Conservation (phyloP, 768 basidiomycete species). For the Lactarius hengduanensis region DNA sequence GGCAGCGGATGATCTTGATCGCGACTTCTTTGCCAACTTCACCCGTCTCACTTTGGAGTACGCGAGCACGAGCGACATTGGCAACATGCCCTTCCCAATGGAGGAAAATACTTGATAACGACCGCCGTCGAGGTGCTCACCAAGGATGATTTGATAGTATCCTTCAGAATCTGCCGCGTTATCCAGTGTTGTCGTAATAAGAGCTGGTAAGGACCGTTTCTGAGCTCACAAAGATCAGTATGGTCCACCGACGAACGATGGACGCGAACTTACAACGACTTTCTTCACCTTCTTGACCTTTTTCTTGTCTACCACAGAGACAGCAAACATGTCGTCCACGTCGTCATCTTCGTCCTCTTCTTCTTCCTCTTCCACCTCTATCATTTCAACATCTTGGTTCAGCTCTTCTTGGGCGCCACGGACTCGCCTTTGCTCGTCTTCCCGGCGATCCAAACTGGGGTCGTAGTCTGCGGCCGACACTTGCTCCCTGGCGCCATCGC, state of each 20-base stretch:
- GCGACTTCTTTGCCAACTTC: constrained; percentile 77
- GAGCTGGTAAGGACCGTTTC: constrained; percentile 55
- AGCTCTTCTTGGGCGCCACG: constrained; percentile 43
- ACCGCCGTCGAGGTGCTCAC: constrained; percentile 89
- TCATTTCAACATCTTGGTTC: constrained; percentile 45
- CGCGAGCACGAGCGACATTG: constrained; percentile 88
- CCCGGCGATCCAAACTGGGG: constrained; percentile 74
- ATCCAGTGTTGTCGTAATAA: constrained; percentile 80
- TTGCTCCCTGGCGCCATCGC: constrained; percentile 54
- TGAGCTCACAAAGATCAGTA: constrained; percentile 29
- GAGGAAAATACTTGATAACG: constrained; percentile 93
- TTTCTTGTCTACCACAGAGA: constrained; percentile 53
- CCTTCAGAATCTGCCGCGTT: constrained; percentile 93
- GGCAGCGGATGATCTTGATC: constrained; percentile 94
- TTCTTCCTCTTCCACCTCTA: constrained; percentile 46
- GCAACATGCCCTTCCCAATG: constrained; percentile 99
- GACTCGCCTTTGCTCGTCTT: constrained; percentile 76
- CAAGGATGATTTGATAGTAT: constrained; percentile 91
- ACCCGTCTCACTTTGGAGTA: constrained; percentile 61
- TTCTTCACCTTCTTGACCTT: constrained; percentile 59
- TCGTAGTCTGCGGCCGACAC: constrained; percentile 94
- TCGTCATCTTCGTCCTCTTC: constrained; percentile 73
- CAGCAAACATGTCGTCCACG: constrained; percentile 94
- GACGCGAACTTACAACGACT: constrained; percentile 44
- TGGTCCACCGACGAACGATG: neutral